These are phyloP conservation scores for Clarkia xantiana DNA, from an alignment of 345 rosid species.

Conservation along the genomic window DNA sequence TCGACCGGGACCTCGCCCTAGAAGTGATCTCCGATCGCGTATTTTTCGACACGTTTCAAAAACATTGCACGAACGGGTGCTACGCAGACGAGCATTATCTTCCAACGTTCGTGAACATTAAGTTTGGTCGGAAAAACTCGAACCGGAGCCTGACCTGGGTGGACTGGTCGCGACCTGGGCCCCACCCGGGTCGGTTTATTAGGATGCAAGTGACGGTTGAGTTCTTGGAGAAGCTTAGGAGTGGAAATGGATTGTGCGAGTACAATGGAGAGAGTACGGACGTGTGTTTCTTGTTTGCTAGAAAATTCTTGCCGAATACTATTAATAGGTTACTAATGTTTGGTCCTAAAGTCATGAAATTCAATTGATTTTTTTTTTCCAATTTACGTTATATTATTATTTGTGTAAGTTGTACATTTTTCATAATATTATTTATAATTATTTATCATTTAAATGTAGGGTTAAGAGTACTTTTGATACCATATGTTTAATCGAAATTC, in stretches of 20 bases:
- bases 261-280: slow-evolving; percentile 35
- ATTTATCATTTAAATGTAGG: too few species aligned
- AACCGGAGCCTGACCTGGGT: slow-evolving; percentile 58
- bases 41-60: slow-evolving; percentile 29
- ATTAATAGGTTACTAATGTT: slow-evolving; percentile 34
- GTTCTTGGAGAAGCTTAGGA: slow-evolving; percentile 42
- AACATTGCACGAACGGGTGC: slow-evolving; percentile 29
- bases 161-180: slow-evolving; percentile 70
- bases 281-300: slow-evolving; percentile 66
- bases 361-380: slow-evolving; percentile 10
- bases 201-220: slow-evolving; percentile 26
- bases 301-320: slow-evolving; percentile 47
- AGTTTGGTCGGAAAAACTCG: slow-evolving; percentile 31
- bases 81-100: slow-evolving; percentile 71
- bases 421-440: too few species aligned
- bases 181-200: slow-evolving; percentile 49
- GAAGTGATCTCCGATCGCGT: slow-evolving; percentile 42
- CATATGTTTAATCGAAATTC: too few species aligned
- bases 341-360: slow-evolving; percentile 38
- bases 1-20: slow-evolving; percentile 47
- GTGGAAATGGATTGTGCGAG: slow-evolving; percentile 19
- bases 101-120: slow-evolving; percentile 42
- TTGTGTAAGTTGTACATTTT: too few species aligned
- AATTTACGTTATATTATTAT: too few species aligned
- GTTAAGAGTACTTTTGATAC: too few species aligned